Percentiles rank a stretch among this genome's conserved stretches.
These are phyloP conservation scores for Hyphopichia wangnamkhiaoensis DNA, from an alignment of 1,139 yeast species.

Conservation along the genomic window DNA sequence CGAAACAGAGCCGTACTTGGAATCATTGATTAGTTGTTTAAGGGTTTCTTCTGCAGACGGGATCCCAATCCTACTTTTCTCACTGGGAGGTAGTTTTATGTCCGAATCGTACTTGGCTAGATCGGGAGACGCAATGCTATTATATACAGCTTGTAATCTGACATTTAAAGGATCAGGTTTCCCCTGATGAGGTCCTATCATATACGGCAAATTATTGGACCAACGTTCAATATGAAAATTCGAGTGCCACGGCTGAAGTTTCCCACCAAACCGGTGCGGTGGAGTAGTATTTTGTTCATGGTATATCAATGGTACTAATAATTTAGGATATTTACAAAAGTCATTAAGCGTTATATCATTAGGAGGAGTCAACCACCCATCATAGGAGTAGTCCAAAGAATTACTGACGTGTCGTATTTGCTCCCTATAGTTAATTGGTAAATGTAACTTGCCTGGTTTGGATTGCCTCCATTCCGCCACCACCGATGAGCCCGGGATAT, in stretches of 20 bases:
- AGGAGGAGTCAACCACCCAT: constrained; percentile 14
- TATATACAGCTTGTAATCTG: constrained; percentile 36
- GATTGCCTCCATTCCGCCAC: constrained; percentile 32
- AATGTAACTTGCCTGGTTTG: constrained; percentile 15
- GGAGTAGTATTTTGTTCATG: neutral
- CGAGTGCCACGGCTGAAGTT: no score
- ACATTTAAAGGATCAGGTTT: constrained; percentile 13
- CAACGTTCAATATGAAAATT: constrained; percentile 38
- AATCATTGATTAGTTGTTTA: constrained; percentile 13
- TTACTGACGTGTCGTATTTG: constrained; percentile 34
- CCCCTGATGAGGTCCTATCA: neutral
- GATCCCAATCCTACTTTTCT: constrained; percentile 7
- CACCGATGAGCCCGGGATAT: constrained; percentile 36
- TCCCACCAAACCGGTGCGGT: neutral
- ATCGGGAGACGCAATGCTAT: constrained; percentile 41
- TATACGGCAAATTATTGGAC: constrained; percentile 16
- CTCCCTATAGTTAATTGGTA: constrained; percentile 28
- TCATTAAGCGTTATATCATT: neutral
- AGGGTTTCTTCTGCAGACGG: constrained; percentile 22
- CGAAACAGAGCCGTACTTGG: constrained; percentile 15
- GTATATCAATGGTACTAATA: neutral
- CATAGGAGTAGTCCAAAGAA: constrained; percentile 38
- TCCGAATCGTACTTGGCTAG: constrained; percentile 16
- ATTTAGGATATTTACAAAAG: neutral
- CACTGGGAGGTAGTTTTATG: constrained; percentile 6